These are phyloP conservation scores for Polysphondylium violaceum DNA, from an alignment of 78 protist genomes.

Conservation along the genomic window DNA sequence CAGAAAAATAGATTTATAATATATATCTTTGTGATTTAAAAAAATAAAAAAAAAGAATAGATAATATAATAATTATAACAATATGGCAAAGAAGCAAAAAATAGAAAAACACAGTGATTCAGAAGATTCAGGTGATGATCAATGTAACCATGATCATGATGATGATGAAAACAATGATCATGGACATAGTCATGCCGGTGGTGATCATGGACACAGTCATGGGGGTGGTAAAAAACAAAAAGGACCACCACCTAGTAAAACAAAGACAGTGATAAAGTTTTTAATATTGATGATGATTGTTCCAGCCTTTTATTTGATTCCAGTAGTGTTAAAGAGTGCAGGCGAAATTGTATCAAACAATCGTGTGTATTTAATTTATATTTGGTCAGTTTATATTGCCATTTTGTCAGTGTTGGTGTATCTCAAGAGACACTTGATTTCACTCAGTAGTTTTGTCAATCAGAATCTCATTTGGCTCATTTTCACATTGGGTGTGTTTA, in stretches of 20 bases:
- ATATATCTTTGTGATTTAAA: no score
- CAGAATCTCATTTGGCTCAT: conserved; percentile 69
- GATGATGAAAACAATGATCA: conserved; percentile 2
- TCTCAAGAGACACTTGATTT: conserved; percentile 26
- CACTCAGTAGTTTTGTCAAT: conserved; percentile 51
- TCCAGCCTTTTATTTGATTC: conserved; percentile 36
- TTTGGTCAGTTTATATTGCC: conserved; percentile 40
- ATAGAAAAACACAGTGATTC: not conserved
- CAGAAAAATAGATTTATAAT: no score
- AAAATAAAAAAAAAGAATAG: no score
- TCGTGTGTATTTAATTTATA: conserved; percentile 31
- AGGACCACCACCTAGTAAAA: not conserved
- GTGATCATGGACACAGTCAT: not conserved
- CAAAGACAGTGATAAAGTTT: conserved; percentile 31
- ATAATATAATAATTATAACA: no score
- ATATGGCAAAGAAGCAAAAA: no score
- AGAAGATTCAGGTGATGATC: not conserved
- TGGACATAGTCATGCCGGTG: conserved; percentile 16
- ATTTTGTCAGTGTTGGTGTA: conserved; percentile 17
- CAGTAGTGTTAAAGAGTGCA: conserved; percentile 40
- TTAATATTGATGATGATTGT: conserved; percentile 36
- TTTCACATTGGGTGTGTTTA: conserved; percentile 48
- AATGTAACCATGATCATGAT: not conserved
- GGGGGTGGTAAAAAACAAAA: not conserved
- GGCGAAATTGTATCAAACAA: conserved; percentile 59